Evolutionary conservation across 192 early-diverging fungal genomes (phyloP), one percentile per base, ranked within the genome.

Genomic region (Thoreauomyces humboldtii): DNA sequence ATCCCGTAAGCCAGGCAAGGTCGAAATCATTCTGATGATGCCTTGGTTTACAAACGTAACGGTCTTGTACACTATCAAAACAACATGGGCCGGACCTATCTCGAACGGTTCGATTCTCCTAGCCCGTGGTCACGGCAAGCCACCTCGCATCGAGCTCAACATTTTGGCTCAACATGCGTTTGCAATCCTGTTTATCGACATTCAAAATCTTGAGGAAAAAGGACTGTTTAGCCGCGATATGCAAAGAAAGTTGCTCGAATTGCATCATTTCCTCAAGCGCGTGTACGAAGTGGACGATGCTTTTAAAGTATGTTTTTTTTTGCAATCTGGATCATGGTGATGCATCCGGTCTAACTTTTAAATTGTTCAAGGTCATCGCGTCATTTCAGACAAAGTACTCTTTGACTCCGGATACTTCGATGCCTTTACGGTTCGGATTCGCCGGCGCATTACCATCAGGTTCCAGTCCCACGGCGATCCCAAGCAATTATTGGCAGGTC

Each of bases 1-100:
- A 1, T 14, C 25, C 38, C 34, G 64, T 12, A 34, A 35, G 6
- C 24, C 52, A 35, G 36, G 48, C 14, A 79, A 74, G 44, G 56
- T 79, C 9, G 77, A 81, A 53, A 75, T 84, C 34, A 72, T 69
- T 33, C 45, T 84, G 21, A 62, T 62, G 29, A 46, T 78, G 59
- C 69, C 69, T 17, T 77, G 76, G 77, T 69, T 76, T 19, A 63
- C 69, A 2, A 73, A 77, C 45, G 76, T 80, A n/a, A 80, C 73
- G 6, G 73, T 83, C 37, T 65, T 71, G 38, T 84, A 81, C 61
- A 81, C 73, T 15, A 75, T 80, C 61, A 80, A 78, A 57, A 67
- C 72, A 12, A 48, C 46, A 5, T 75, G 70, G 68, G 31, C 37
- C 9, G 56, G 19, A 33, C 24, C 48, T 9, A 67, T 54, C 28